These are phyloP conservation scores for Geoglossum glabrum DNA, from an alignment of 495 filamentous ascomycete species.

Conservation along the genomic window DNA sequence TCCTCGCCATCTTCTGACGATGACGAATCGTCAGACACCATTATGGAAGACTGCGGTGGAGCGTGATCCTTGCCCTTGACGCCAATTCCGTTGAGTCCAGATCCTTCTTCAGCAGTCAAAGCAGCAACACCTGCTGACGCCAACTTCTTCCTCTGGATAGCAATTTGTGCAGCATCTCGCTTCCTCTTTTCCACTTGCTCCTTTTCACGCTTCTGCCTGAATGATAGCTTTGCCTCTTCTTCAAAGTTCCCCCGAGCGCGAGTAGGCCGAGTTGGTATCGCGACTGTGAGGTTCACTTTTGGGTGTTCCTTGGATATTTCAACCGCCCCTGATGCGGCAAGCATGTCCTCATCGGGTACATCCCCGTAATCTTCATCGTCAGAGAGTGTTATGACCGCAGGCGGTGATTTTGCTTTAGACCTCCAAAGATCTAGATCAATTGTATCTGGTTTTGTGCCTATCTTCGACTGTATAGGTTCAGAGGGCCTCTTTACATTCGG, in stretches of 20 bases:
- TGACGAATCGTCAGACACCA: slow-evolving; percentile 61
- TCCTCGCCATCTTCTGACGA: slow-evolving; percentile 49
- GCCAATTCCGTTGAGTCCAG: slow-evolving; percentile 54
- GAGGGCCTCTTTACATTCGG: neutral
- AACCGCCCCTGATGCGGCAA: slow-evolving; percentile 26
- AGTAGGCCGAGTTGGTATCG: slow-evolving; percentile 18
- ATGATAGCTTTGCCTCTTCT: slow-evolving; percentile 22
- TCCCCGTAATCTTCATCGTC: slow-evolving; percentile 27
- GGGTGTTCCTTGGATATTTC: slow-evolving; percentile 27
- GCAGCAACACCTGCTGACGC: slow-evolving; percentile 34
- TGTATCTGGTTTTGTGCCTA: slow-evolving; percentile 36
- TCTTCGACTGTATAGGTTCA: neutral
- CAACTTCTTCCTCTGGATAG: slow-evolving; percentile 34
- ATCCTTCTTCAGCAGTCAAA: slow-evolving; percentile 50
- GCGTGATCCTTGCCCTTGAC: slow-evolving; percentile 63
- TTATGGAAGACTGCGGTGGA: slow-evolving; percentile 54
- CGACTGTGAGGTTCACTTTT: slow-evolving; percentile 20
- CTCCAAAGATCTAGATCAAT: slow-evolving; percentile 42
- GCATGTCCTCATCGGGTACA: slow-evolving; percentile 22
- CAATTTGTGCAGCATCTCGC: slow-evolving; percentile 44
- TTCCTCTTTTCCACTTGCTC: slow-evolving; percentile 58
- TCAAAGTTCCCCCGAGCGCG: slow-evolving; percentile 19
- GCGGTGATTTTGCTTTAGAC: slow-evolving; percentile 10
- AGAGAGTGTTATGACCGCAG: slow-evolving; percentile 17
- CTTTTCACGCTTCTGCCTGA: slow-evolving; percentile 47